Conservation (phyloP, 176 grass and related monocot genomes). For the sorghum (Sorghum bicolor) region Sorghum_bicolor_NCBIv3 NC_012870.2:1472501-1473000, state of each 20-base stretch:
- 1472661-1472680: not conserved
- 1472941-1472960: not conserved
- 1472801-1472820: not conserved
- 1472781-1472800: not conserved
- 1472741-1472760: not conserved
- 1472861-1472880: not conserved
- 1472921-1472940: not conserved
- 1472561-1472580: not conserved
- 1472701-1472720: not conserved
- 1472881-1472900: not conserved
- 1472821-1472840: not conserved
- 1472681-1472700: not conserved
- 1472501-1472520: not conserved
- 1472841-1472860: not conserved
- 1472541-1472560: not conserved
- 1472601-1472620: slow-evolving; percentile 48
- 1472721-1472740: not conserved
- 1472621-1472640: slow-evolving; percentile 1
- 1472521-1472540: not conserved
- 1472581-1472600: slow-evolving; percentile 2
- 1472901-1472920: not conserved
- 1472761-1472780: slow-evolving; percentile 19
- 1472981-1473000: no score
- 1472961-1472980: no score
- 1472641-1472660: slow-evolving; percentile 7